phyloP scores from a whole-genome alignment of 1,139 yeast species.

The Blastobotrys petasosporus region DNA sequence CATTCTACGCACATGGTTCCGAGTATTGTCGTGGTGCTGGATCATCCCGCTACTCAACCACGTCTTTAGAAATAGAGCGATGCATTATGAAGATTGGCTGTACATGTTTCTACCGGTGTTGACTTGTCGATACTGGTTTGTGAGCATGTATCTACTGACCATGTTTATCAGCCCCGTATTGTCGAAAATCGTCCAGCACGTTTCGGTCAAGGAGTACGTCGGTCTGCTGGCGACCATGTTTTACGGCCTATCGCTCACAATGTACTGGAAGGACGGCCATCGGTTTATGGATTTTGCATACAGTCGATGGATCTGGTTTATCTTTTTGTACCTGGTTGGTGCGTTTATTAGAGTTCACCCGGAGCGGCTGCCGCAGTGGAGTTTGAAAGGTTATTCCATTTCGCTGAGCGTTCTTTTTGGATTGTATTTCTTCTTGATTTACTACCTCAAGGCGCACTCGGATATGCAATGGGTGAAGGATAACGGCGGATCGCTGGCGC shows the following conservation, averaged over 20 bases:
- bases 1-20: constrained; percentile 4
- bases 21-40: constrained; percentile 6
- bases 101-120: not conserved
- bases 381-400: too few relatives aligned
- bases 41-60: not conserved
- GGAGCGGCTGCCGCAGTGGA: too few relatives aligned
- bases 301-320: not conserved
- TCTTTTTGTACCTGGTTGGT: constrained; percentile 1
- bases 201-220: not conserved
- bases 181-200: not conserved
- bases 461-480: too few relatives aligned
- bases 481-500: too few relatives aligned
- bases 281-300: not conserved
- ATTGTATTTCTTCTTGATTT: too few relatives aligned
- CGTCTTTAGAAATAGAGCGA: not conserved
- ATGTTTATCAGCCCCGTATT: constrained; percentile 3
- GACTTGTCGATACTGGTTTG: constrained; percentile 7
- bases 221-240: not conserved
- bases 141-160: not conserved
- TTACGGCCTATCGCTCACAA: not conserved
- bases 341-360: constrained; percentile 4
- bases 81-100: not conserved
- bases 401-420: too few relatives aligned
- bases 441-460: too few relatives aligned
- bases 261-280: not conserved